Evolutionary conservation across 495 filamentous ascomycete genomes (phyloP), one percentile per base, ranked within the genome.

Genomic region (Penicillium herquei): DNA sequence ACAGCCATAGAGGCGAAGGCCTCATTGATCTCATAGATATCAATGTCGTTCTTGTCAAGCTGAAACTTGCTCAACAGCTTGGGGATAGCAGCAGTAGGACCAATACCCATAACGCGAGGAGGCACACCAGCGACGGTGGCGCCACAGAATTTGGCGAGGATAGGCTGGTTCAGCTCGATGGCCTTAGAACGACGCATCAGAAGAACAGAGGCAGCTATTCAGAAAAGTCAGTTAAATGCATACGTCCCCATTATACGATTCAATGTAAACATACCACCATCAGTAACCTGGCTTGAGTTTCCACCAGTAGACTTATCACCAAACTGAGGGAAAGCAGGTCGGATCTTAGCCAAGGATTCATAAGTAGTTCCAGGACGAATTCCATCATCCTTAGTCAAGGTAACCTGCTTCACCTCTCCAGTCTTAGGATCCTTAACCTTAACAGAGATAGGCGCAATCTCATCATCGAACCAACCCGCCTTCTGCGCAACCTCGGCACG

Each of bases 1-100:
- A 96, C 91, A 1, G 90, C 92, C 93, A 98, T 98, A 31, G 86
- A 91, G 26, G 93, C 94, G 61, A 98, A 98, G 1, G 94, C 94
- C 82, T 98, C 94, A 73, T 98, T 98, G 65, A 98, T 75, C 81
- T 98, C 94, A 59, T 90, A 83, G 43, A 98, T 80, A 61, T 98
- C 94, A 56, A 91, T 81, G 55, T 98, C 93, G 44, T 86, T 76
- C 49, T 95, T 78, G n/a, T 77, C 79, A 57, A 98, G 68, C 67
- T 85, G 82, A 83, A 86, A 87, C 77, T 96, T 87, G 67, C 71
- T 73, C 44, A 98, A 78, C 35, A 98, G 81, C 82, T 98, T 98
- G 58, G 94, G 94, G 63, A 98, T 96, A 42, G 91, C 94, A 49
- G 95, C 81, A 12, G 91, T 87, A 26, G 94, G 94, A 31, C 94